Evolutionary conservation across 2,329 filamentous ascomycete species (phyloP).

Genomic region (Penicillium sclerotiorum): DNA sequence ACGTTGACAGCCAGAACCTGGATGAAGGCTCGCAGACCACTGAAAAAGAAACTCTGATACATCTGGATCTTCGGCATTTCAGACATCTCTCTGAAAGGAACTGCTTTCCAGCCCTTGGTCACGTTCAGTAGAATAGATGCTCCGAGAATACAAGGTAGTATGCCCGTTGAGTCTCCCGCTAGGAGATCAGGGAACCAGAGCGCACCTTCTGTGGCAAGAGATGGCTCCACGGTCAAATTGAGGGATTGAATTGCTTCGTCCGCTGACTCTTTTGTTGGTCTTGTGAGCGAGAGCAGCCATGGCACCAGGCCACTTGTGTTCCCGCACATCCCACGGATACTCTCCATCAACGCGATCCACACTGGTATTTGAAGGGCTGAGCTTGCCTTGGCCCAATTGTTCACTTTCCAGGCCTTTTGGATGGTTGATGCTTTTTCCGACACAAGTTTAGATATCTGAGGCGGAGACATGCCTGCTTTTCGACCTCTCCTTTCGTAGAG

Average conservation of each 20-base stretch:
- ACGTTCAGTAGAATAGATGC: conserved; percentile 55
- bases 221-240: conserved; percentile 46
- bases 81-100: conserved; percentile 22
- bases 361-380: conserved; percentile 48
- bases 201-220: conserved; percentile 59
- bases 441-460: conserved; percentile 21
- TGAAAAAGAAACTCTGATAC: conserved; percentile 24
- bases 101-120: conserved; percentile 31
- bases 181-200: conserved; percentile 64
- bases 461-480: not conserved
- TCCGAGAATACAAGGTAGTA: conserved; percentile 54
- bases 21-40: conserved; percentile 33
- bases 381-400: conserved; percentile 33
- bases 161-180: conserved; percentile 53
- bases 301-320: conserved; percentile 35
- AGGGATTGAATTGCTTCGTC: conserved; percentile 22
- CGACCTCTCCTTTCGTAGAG: conserved; percentile 15
- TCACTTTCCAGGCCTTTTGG: conserved; percentile 38
- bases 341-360: conserved; percentile 52
- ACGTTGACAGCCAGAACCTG: conserved; percentile 45
- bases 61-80: conserved; percentile 32
- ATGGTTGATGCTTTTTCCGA: conserved; percentile 29
- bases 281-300: conserved; percentile 35
- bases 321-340: conserved; percentile 52
- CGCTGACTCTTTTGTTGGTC: conserved; percentile 1